phyloP scores from a whole-genome alignment of 1,284 basidiomycete genomes.

The Fomes fomentarius region DNA sequence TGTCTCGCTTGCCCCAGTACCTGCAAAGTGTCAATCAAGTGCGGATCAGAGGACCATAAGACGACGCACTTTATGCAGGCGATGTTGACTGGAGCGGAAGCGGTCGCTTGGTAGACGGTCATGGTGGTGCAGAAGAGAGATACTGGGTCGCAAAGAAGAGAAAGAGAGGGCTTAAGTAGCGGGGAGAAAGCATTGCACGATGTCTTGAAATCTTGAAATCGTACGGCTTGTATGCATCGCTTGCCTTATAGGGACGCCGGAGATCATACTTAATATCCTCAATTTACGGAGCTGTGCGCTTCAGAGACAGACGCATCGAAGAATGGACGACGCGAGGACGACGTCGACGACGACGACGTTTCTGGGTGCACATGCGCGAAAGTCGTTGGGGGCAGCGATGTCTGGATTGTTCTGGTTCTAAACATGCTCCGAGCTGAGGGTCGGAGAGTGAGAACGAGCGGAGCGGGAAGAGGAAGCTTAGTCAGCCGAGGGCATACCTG shows the following conservation, averaged over 20 bases:
- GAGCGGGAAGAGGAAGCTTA: slow-evolving; percentile 19
- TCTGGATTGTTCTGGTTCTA: too few species aligned
- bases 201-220: slow-evolving; percentile 31
- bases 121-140: slow-evolving; percentile 42
- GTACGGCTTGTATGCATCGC: slow-evolving; percentile 24
- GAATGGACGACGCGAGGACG: background rate
- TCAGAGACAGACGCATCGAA: background rate
- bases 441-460: background rate
- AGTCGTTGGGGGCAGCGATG: too few species aligned
- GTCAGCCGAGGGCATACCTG: slow-evolving; percentile 24
- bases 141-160: slow-evolving; percentile 16
- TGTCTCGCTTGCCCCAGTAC: slow-evolving; percentile 99
- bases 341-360: background rate
- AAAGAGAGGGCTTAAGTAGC: slow-evolving; percentile 20
- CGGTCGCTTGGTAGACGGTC: slow-evolving; percentile 83
- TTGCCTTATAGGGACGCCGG: slow-evolving; percentile 23
- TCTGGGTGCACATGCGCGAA: too few species aligned
- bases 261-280: slow-evolving; percentile 12
- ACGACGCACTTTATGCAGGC: slow-evolving; percentile 88
- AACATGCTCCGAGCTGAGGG: too few species aligned
- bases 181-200: slow-evolving; percentile 28
- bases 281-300: slow-evolving; percentile 3
- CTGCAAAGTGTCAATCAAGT: slow-evolving; percentile 44
- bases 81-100: slow-evolving; percentile 94
- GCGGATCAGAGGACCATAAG: slow-evolving; percentile 9